phyloP scores from a whole-genome alignment of 345 rosid genomes.

The Garcia nutans region DNA sequence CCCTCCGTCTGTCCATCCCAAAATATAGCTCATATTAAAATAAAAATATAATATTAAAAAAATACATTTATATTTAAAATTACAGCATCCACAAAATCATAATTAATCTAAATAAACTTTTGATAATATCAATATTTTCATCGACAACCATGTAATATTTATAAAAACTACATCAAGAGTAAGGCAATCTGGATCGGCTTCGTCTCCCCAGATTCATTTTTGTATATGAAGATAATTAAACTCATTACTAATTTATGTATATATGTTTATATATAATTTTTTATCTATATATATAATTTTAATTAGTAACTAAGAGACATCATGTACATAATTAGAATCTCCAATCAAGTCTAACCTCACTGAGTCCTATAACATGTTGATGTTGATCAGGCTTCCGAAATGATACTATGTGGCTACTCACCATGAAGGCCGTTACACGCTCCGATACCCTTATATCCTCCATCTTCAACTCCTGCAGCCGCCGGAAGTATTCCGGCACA shows the following conservation, averaged over 20 bases:
- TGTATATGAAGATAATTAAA: neutral
- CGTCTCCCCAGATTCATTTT: conserved; percentile 33
- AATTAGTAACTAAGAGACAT: neutral
- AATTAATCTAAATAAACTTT: no score
- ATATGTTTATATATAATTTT: neutral
- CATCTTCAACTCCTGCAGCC: conserved; percentile 84
- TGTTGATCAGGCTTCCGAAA: conserved; percentile 79
- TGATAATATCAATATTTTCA: conserved; percentile 8
- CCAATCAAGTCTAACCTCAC: conserved; percentile 52
- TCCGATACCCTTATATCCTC: conserved; percentile 79
- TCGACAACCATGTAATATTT: conserved; percentile 9
- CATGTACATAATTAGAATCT: conserved; percentile 27
- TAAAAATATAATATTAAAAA: no score
- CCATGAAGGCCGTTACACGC: conserved; percentile 92
- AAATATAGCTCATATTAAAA: no score
- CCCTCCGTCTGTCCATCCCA: no score
- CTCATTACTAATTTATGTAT: conserved; percentile 3
- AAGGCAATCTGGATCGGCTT: conserved; percentile 31
- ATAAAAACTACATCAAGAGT: conserved; percentile 3
- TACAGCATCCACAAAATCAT: no score
- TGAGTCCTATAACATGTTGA: conserved; percentile 53
- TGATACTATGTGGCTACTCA: conserved; percentile 81
- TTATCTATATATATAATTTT: neutral
- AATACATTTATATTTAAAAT: no score
- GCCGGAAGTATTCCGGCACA: conserved; percentile 73